Evolutionary conservation across 164 flowering plant species (phyloP), one percentile per base, ranked within the genome.

Genomic region (Vitis rupestris): DNA sequence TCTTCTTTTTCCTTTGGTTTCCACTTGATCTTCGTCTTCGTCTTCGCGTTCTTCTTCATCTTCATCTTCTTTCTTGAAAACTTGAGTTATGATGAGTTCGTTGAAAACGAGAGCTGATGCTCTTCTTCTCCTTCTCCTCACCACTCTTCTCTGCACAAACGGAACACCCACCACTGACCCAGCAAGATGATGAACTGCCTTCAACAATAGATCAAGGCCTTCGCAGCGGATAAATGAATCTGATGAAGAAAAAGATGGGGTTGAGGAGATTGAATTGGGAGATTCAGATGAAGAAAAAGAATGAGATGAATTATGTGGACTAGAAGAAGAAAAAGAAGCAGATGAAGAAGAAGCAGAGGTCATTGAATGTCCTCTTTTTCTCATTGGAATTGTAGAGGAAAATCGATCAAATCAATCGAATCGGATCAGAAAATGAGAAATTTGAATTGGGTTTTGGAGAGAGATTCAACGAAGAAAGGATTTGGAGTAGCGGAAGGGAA

Each of bases 191-290:
- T 75, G 74, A 31, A 82, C 82, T 8, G 89, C 89, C 57, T 80
- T 76, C n/a, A 80, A 82, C 14, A 85, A 76, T 53, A 85, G 83
- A 81, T 82, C 84, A 53, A 85, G 84, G 55, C 86, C 88, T 63
- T 77, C 73, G 62, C 89, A 85, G 0, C 85, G 84, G 9, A 54
- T 50, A 12, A 52, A 19, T 15, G 15, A 52, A 55, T 67, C 44
- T 27, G 76, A 54, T 50, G 74, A 72, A 31, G 75, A 72, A 8
- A 66, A 65, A 48, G 72, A 53, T n/a, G 12, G 61, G 47, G 59
- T 44, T 6, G 76, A 49, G 37, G 71, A 37, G 0, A 70, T 23
- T 19, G 72, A 65, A 61, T 61, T 27, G 56, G 68, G 37, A 31
- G 37, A 31, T 31, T 31, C 8, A 44, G 72, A 30, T 51, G 72